phyloP scores from a whole-genome alignment of 2,329 filamentous ascomycete species.

The Colletotrichum chlorophyti region DNA sequence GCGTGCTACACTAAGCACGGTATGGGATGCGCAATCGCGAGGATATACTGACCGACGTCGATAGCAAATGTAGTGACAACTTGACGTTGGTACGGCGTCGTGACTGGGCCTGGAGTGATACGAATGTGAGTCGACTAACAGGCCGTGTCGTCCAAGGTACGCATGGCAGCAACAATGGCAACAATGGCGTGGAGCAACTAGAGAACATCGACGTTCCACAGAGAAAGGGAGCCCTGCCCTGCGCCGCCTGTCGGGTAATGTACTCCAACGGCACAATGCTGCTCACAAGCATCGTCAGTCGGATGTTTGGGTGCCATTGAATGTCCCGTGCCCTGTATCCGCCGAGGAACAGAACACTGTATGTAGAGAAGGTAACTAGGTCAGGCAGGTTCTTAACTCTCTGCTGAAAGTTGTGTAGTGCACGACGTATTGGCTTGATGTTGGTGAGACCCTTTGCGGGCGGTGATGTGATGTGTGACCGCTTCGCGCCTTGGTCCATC shows the following conservation, averaged over 20 bases:
- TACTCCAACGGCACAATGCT: no score
- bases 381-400: no score
- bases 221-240: neutral
- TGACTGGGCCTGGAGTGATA: constrained; percentile 2
- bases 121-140: constrained; percentile 13
- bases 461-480: constrained; percentile 4
- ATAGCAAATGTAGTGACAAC: neutral
- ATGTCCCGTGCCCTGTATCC: no score
- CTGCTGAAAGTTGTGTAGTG: no score
- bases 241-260: neutral
- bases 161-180: constrained; percentile 19
- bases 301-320: no score
- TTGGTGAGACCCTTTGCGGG: neutral
- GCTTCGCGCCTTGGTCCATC: constrained; percentile 7
- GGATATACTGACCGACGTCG: constrained; percentile 15
- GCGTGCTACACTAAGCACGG: no score
- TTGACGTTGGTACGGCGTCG: constrained; percentile 4
- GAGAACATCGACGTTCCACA: constrained; percentile 1
- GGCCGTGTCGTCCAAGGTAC: constrained; percentile 5
- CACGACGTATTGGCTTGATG: neutral
- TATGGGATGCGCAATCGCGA: neutral
- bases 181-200: constrained; percentile 6
- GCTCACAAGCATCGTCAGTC: no score
- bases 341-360: neutral
- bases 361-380: neutral